Base-by-base conservation (phyloP, 2,329 filamentous ascomycete species). In the Aspergillus piperis region DNA sequence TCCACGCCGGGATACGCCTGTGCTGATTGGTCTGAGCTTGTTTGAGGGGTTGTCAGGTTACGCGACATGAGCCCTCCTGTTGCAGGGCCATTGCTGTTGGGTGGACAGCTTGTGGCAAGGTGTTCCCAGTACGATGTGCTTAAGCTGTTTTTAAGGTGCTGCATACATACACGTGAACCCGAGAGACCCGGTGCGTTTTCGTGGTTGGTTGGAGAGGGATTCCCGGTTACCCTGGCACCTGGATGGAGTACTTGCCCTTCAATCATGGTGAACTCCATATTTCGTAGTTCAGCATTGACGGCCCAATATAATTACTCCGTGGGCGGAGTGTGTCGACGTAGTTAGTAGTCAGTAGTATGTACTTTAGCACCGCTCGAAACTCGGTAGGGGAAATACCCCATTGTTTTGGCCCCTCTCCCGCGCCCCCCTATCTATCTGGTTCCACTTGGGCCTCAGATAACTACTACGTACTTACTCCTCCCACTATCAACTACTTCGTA, bases 111-210 rank as follows among this genome's bases (percentile, higher is more conserved):
- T 50, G 47, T 51, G 32, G 27, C 49, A 39, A 42, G 32, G 27
- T 44, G 49, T 25, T 52, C 56, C 21, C 47, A 38, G 27, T 30
- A 15, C n/a, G 15, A 42, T 17, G 54, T 56, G 27, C 47, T 48
- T 56, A 42, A 56, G 30, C 55, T 53, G 19, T 49, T 53, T 55
- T 56, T 55, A 52, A 44, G 49, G 38, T 27, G 36, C 54, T 47
- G 53, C 48, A 60, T 56, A 36, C 54, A 56, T 52, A 59, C 61
- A 62, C 62, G 61, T 65, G 63, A 62, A 56, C 52, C 54, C 55
- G 39, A 23, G 50, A 25, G 30, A 47, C 27, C 27, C 39, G 25
- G 39, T 36, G n/a, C 53, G 27, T 30, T 21, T 30, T 21, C 39
- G 39, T 47, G 53, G 15, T 30, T 55, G 53, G 53, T 55, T 47